Conservation (phyloP, 2,329 filamentous ascomycete species). For the Pseudocercospora macadamiae region DNA sequence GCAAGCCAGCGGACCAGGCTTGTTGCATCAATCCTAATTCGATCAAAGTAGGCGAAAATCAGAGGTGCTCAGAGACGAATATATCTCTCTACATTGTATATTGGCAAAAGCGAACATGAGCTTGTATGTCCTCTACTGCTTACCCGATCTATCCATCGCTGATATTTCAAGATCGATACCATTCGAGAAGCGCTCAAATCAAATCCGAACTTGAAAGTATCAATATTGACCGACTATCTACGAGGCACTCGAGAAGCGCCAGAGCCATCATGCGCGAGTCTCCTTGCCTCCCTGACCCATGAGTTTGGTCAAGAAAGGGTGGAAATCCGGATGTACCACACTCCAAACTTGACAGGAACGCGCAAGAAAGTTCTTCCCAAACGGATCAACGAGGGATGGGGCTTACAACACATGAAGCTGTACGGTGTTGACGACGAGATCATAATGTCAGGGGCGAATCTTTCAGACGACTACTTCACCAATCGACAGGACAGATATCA, state of each 20-base stretch:
- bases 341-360: slow-evolving; percentile 87
- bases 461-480: slow-evolving; percentile 93
- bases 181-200: slow-evolving; percentile 72
- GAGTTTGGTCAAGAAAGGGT: slow-evolving; percentile 85
- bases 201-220: slow-evolving; percentile 78
- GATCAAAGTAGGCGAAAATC: slow-evolving; percentile 69
- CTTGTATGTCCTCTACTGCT: slow-evolving; percentile 55
- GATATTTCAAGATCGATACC: slow-evolving; percentile 65
- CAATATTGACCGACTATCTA: slow-evolving; percentile 87
- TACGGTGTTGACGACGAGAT: slow-evolving; percentile 96
- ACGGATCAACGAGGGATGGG: slow-evolving; percentile 97
- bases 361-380: slow-evolving; percentile 82
- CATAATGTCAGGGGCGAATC: slow-evolving; percentile 91
- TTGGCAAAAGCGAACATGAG: slow-evolving; percentile 90
- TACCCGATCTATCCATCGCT: not conserved
- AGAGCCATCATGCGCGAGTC: slow-evolving; percentile 80
- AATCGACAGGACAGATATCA: slow-evolving; percentile 96
- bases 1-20: not conserved
- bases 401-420: slow-evolving; percentile 97
- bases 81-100: slow-evolving; percentile 95
- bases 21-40: slow-evolving; percentile 11
- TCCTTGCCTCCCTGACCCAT: slow-evolving; percentile 78
- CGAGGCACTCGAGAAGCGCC: slow-evolving; percentile 91
- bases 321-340: slow-evolving; percentile 96
- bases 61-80: slow-evolving; percentile 74